Evolutionary conservation across 2,329 filamentous ascomycete genomes (phyloP).

Genomic region (Alternaria hordeiaustralica): DNA sequence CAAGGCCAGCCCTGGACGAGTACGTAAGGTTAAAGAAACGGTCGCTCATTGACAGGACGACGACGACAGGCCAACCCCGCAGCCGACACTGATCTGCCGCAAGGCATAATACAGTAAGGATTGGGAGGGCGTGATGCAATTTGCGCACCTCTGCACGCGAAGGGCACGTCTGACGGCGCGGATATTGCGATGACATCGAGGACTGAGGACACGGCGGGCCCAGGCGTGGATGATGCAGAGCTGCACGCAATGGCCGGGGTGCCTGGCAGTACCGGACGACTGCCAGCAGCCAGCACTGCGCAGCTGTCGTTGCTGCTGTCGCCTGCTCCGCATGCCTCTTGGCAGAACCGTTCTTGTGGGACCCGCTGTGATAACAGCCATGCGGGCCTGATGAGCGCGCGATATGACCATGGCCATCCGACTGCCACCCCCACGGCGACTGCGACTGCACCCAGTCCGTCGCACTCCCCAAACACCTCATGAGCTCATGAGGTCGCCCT

Average conservation of each 20-base stretch:
- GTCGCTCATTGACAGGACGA: constrained; percentile 9
- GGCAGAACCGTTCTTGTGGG: constrained; percentile 39
- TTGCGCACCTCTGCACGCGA: constrained; percentile 27
- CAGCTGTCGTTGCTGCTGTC: constrained; percentile 26
- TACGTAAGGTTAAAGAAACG: constrained; percentile 19
- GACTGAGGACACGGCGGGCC: constrained; percentile 19
- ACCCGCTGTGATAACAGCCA: constrained; percentile 41
- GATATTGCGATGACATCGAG: constrained; percentile 38
- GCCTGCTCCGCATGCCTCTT: constrained; percentile 34
- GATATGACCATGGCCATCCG: constrained; percentile 41
- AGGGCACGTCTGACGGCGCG: constrained; percentile 21
- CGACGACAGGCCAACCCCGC: constrained; percentile 16
- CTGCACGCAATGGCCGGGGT: constrained; percentile 23
- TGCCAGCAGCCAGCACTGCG: not conserved
- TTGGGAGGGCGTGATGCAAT: constrained; percentile 20
- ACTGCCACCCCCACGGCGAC: constrained; percentile 27
- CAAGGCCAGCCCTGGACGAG: constrained; percentile 19
- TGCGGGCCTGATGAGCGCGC: constrained; percentile 37
- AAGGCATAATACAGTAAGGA: not conserved
- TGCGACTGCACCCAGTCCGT: not conserved
- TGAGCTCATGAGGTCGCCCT: not conserved
- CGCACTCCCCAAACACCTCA: not conserved
- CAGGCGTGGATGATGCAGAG: constrained; percentile 28
- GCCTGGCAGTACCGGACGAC: constrained; percentile 9
- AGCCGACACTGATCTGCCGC: constrained; percentile 23